phyloP scores from a whole-genome alignment of 2,329 filamentous ascomycete genomes.

The Cladosporium colombiae region DNA sequence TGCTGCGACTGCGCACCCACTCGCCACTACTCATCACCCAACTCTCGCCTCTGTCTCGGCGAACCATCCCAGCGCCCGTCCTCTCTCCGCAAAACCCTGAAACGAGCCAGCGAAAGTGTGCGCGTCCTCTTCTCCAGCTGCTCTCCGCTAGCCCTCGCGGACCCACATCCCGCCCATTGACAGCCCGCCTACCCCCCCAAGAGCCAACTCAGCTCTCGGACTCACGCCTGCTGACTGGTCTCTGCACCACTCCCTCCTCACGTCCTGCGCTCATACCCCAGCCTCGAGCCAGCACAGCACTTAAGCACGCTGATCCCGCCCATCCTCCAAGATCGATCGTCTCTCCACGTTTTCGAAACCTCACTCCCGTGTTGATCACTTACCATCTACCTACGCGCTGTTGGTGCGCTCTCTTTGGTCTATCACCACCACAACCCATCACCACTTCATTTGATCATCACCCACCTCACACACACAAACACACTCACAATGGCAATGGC shows the following conservation, averaged over 20 bases:
- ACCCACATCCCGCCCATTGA: constrained; percentile 30
- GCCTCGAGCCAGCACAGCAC: constrained; percentile 33
- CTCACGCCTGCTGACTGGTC: constrained; percentile 21
- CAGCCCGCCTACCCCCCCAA: constrained; percentile 26
- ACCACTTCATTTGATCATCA: constrained; percentile 27
- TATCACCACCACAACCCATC: constrained; percentile 7
- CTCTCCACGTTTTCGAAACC: constrained; percentile 49
- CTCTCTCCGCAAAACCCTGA: constrained; percentile 17
- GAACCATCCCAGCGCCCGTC: constrained; percentile 7
- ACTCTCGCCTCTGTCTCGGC: constrained; percentile 54
- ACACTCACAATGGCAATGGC: constrained; percentile 79
- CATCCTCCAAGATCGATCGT: constrained; percentile 46
- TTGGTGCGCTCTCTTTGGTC: constrained; percentile 13
- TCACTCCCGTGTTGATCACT: constrained; percentile 32
- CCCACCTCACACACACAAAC: constrained; percentile 28
- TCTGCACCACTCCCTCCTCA: constrained; percentile 21
- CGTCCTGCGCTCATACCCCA: constrained; percentile 28
- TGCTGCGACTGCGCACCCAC: constrained; percentile 22
- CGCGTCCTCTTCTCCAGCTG: constrained; percentile 19
- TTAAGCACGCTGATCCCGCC: constrained; percentile 53
- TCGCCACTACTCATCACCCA: constrained; percentile 27
- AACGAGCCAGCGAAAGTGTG: constrained; percentile 13
- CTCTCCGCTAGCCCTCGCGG: constrained; percentile 29
- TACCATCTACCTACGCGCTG: constrained; percentile 16
- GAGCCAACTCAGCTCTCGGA: constrained; percentile 27